These are phyloP conservation scores for Claviceps arundinis DNA, from an alignment of 2,329 filamentous ascomycete genomes.

Conservation along the genomic window DNA sequence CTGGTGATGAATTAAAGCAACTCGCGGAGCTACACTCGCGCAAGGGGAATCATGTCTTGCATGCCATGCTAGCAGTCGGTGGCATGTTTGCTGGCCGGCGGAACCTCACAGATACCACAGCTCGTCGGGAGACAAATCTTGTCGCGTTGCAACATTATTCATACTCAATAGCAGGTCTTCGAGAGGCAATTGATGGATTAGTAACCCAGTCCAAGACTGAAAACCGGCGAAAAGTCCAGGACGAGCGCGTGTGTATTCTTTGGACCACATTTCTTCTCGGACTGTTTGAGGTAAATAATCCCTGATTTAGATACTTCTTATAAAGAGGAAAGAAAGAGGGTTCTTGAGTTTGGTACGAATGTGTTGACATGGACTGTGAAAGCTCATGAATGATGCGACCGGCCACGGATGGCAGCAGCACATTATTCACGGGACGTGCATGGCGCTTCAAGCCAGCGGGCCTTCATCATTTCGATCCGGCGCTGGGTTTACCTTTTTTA, in stretches of 20 bases:
- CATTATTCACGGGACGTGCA: slow-evolving; percentile 5
- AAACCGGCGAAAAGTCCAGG: not conserved
- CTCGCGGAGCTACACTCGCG: slow-evolving; percentile 8
- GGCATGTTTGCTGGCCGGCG: slow-evolving; percentile 3
- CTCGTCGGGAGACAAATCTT: not conserved
- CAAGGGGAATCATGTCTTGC: slow-evolving; percentile 8
- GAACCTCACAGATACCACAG: not conserved
- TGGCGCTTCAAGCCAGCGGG: slow-evolving; percentile 3
- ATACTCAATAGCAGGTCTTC: slow-evolving; percentile 13
- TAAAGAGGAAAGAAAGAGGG: not conserved
- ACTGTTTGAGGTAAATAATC: slow-evolving; percentile 18
- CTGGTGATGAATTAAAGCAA: slow-evolving; percentile 11
- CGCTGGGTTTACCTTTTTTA: slow-evolving; percentile 6
- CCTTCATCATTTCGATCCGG: slow-evolving; percentile 1
- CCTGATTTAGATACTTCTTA: too few relatives aligned
- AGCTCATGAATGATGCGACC: slow-evolving; percentile 5
- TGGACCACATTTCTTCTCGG: slow-evolving; percentile 23
- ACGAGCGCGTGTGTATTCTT: slow-evolving; percentile 9
- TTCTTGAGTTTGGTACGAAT: too few relatives aligned
- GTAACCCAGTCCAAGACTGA: not conserved
- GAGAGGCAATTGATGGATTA: slow-evolving; percentile 8
- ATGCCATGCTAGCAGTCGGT: slow-evolving; percentile 18
- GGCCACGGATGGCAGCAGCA: slow-evolving; percentile 6
- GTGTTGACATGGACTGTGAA: not conserved
- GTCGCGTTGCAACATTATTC: slow-evolving; percentile 15